Conservation (phyloP, 2,329 filamentous ascomycete genomes). For the Chaetomium globosum region DNA sequence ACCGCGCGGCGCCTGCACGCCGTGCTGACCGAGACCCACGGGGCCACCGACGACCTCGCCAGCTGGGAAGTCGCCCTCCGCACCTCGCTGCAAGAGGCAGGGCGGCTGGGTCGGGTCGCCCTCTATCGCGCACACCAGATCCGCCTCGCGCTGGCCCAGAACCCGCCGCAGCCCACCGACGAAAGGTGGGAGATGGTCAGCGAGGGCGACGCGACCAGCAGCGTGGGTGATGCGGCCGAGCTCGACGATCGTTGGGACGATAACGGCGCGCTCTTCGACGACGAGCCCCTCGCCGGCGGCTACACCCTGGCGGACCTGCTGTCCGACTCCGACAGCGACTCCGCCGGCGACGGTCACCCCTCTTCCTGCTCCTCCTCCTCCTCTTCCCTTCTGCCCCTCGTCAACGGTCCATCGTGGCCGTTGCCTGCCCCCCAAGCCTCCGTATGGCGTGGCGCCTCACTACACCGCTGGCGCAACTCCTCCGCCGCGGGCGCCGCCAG, state of each 20-base stretch:
- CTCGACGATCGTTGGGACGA: neutral
- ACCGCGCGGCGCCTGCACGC: neutral
- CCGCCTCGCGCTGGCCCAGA: neutral
- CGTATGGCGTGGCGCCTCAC: too few relatives aligned
- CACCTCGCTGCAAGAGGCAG: neutral
- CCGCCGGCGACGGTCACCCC: neutral
- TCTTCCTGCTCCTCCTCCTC: neutral
- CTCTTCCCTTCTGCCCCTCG: too few relatives aligned
- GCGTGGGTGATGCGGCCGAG: neutral
- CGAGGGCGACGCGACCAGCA: neutral
- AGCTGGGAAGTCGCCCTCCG: neutral
- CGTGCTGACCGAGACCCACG: neutral
- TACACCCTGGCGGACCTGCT: neutral
- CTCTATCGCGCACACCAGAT: neutral
- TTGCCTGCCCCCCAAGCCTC: too few relatives aligned
- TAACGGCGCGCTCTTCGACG: conserved; percentile 15
- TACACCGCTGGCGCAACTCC: too few relatives aligned
- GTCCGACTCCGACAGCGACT: neutral
- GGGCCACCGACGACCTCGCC: too few relatives aligned
- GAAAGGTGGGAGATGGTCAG: conserved; percentile 8
- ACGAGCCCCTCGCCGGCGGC: neutral
- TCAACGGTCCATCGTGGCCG: too few relatives aligned
- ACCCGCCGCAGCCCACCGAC: neutral
- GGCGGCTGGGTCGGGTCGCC: neutral
- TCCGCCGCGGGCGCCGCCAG: too few relatives aligned